Evolutionary conservation across 2,329 filamentous ascomycete genomes (phyloP).

Genomic region (Phaeoacremonium minimum): DNA sequence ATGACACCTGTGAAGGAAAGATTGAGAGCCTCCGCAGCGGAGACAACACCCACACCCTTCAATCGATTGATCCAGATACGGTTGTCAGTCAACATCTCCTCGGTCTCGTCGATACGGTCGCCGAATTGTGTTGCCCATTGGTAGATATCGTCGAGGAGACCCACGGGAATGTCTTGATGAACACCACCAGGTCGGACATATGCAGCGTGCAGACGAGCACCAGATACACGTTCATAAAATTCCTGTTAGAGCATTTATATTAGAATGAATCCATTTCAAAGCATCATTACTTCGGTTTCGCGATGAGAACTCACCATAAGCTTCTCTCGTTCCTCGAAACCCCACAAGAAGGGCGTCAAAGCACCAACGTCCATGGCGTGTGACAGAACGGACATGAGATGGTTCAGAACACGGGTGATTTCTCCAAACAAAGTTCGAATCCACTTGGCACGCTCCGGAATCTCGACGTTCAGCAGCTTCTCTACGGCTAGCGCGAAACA

Average conservation of each 20-base stretch:
- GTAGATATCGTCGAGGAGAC: conserved; percentile 97
- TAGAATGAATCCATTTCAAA: conserved; percentile 3
- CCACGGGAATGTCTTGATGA: conserved; percentile 88
- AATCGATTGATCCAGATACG: conserved; percentile 97
- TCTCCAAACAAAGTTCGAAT: conserved; percentile 95
- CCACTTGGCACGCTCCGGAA: conserved; percentile 92
- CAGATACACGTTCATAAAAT: conserved; percentile 99
- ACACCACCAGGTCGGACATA: conserved; percentile 97
- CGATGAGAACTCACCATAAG: conserved; percentile 72
- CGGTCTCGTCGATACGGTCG: conserved; percentile 97
- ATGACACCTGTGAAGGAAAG: conserved; percentile 96
- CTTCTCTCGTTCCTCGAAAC: conserved; percentile 99
- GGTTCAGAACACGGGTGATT: conserved; percentile 90
- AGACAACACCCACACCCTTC: conserved; percentile 85
- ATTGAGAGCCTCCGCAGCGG: conserved; percentile 91
- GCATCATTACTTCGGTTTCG: neutral
- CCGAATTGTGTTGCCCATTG: conserved; percentile 99
- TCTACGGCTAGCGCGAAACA: conserved; percentile 93
- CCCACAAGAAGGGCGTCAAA: conserved; percentile 97
- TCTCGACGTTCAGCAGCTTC: conserved; percentile 95
- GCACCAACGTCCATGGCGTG: conserved; percentile 99
- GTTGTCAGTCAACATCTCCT: conserved; percentile 98
- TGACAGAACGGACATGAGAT: conserved; percentile 94
- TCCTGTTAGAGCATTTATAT: conserved; percentile 53
- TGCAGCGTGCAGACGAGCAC: conserved; percentile 92